Base-by-base conservation (phyloP, 2,329 filamentous ascomycete genomes). In the Cladobotryum mycophilum region DNA sequence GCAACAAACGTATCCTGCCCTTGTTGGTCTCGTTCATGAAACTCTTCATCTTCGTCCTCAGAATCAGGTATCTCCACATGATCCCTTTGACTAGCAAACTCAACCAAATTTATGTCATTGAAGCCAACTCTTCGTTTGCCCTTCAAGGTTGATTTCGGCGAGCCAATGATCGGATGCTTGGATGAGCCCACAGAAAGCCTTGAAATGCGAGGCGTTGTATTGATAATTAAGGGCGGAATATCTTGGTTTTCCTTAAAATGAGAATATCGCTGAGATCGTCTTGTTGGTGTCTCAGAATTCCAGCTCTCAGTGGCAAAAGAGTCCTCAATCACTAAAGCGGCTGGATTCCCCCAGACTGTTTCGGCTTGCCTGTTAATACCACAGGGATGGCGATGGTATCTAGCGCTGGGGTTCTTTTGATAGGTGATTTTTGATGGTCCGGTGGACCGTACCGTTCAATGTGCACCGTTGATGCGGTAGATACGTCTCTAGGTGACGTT, bases 1-100 rank as follows among this genome's bases (percentile, higher is more conserved):
- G 59, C 58, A 17, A 59, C 35, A 54, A 67, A 60, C 4, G 48
- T 53, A 7, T 56, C 57, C 8, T 58, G 56, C 2, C 34, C 53
- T 5, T 58, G 46, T n/a, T 53, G 54, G n/a, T 56, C 49, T 2
- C 22, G 15, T 34, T 33, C 1, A 14, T 45, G 18, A 13, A 49
- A 22, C 5, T 58, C 62, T 14, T 61, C 60, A 2, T 61, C 57
- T 1, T 75, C 73, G 11, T 72, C 74, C 36, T 79, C 76, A 1
- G 76, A 76, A 52, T 79, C 76, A 0, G 76, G 73, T 30, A 79
- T 77, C 51, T 77, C 74, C 15, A 38, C 34, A 5, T 6, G 30
- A 15, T 4, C 18, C n/a, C 18, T n/a, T 20, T 12, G 38, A 17
- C 38, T 17, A 17, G 13, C 6, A 11, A 20, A 9, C 38, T 18